Percentiles rank a stretch among this genome's conserved stretches.
Conservation (phyloP, 257 asterid species). For the Lithospermum erythrorhizon region DNA sequence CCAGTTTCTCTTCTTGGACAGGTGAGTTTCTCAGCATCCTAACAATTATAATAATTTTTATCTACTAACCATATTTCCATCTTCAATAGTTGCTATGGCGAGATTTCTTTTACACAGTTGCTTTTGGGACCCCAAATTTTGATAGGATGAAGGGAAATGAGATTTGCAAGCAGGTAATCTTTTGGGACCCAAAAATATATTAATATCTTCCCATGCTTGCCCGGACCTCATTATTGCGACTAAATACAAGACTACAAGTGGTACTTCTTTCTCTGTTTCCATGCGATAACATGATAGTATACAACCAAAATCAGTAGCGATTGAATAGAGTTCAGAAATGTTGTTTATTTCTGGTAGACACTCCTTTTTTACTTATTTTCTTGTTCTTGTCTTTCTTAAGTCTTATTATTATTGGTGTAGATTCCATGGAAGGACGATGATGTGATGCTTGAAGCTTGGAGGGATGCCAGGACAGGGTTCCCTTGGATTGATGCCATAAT, state of each 20-base stretch:
- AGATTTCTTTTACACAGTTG: constrained; percentile 81
- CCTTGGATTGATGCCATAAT: constrained; percentile 99
- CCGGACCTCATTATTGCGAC: no score
- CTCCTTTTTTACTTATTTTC: neutral
- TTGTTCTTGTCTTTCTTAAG: neutral
- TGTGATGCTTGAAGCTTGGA: constrained; percentile 72
- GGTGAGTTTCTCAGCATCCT: constrained; percentile 25
- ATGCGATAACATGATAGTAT: no score
- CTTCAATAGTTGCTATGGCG: constrained; percentile 78
- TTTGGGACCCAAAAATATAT: neutral
- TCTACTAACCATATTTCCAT: constrained; percentile 11
- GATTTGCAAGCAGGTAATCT: constrained; percentile 83
- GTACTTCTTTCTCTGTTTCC: no score
- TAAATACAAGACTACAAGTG: no score
- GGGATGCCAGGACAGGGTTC: constrained; percentile 87
- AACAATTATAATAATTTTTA: constrained; percentile 2
- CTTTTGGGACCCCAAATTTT: constrained; percentile 81
- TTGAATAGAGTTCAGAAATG: neutral
- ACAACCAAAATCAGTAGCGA: neutral
- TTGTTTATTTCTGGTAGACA: neutral
- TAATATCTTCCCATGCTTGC: no score
- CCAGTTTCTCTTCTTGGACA: constrained; percentile 99
- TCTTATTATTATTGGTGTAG: constrained; percentile 21
- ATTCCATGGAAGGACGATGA: constrained; percentile 89
- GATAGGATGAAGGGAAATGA: constrained; percentile 68